Conservation (phyloP, 2,329 filamentous ascomycete species). For the Pseudonectria buxi region DNA sequence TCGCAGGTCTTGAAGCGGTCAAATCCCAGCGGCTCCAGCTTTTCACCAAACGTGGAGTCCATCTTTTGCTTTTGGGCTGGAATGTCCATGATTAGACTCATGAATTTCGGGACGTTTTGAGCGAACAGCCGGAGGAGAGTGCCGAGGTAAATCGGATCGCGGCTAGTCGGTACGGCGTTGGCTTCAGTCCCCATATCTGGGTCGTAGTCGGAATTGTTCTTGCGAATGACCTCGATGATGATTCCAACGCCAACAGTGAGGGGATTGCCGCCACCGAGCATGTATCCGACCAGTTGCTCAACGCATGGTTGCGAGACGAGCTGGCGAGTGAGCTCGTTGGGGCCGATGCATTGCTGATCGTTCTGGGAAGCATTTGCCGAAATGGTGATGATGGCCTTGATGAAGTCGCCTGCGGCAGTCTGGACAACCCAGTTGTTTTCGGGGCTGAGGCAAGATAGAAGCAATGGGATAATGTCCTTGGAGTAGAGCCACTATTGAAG, state of each 20-base stretch:
- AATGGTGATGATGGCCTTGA: conserved; percentile 98
- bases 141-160: conserved; percentile 93
- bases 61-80: conserved; percentile 67
- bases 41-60: conserved; percentile 80
- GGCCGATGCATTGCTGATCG: conserved; percentile 97
- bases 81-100: conserved; percentile 77
- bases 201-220: conserved; percentile 99
- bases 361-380: conserved; percentile 97
- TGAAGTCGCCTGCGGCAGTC: conserved; percentile 92
- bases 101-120: conserved; percentile 86
- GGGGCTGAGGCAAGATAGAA: conserved; percentile 80
- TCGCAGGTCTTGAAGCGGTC: conserved; percentile 99
- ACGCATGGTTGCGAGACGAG: conserved; percentile 83
- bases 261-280: conserved; percentile 89
- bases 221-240: conserved; percentile 95
- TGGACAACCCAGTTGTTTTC: conserved; percentile 85
- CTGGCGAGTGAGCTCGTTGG: conserved; percentile 92
- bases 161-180: conserved; percentile 70
- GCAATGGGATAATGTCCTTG: conserved; percentile 76
- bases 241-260: conserved; percentile 95
- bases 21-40: conserved; percentile 91
- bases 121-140: conserved; percentile 85
- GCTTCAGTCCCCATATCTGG: conserved; percentile 80
- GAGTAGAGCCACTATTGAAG: conserved; percentile 74
- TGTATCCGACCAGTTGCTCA: conserved; percentile 77